A percentile compares a stretch with the other conserved stretches of the same genome.
These are phyloP conservation scores for Trichosporon asahii DNA, from an alignment of 1,284 basidiomycete genomes.

Conservation along the genomic window DNA sequence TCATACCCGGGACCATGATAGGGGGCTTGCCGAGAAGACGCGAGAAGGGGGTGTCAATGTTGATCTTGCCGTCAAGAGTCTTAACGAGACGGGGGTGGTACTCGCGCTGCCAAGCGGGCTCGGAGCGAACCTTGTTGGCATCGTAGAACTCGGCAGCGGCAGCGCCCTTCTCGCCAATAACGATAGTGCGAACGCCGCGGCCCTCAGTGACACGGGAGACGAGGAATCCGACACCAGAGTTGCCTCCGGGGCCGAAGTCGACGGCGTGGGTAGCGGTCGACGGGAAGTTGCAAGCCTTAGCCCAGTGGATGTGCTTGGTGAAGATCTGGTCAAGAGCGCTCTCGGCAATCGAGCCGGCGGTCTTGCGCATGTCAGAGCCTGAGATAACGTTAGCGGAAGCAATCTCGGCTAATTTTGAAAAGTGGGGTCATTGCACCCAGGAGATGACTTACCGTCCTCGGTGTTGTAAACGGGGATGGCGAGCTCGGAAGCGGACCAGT, in stretches of 20 bases:
- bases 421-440: conserved; percentile 1
- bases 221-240: conserved; percentile 87
- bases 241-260: conserved; percentile 93
- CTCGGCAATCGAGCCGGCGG: conserved; percentile 66
- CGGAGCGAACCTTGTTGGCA: conserved; percentile 63
- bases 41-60: conserved; percentile 94
- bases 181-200: conserved; percentile 81
- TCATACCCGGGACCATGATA: conserved; percentile 99
- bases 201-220: conserved; percentile 89
- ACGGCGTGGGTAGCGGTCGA: conserved; percentile 86
- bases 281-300: conserved; percentile 81
- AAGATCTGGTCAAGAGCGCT: conserved; percentile 91
- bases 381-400: conserved; percentile 27
- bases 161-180: conserved; percentile 79
- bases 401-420: conserved; percentile 27
- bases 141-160: conserved; percentile 82
- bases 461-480: conserved; percentile 87
- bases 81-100: conserved; percentile 81
- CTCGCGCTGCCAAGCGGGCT: conserved; percentile 87
- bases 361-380: conserved; percentile 77
- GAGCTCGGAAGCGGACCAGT: conserved; percentile 74
- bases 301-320: conserved; percentile 87
- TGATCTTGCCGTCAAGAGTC: conserved; percentile 83
- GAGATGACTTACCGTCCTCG: conserved; percentile 66
- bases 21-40: conserved; percentile 92